Evolutionary conservation across 2,329 filamentous ascomycete genomes (phyloP).

Genomic region (Colletotrichum abscissum): DNA sequence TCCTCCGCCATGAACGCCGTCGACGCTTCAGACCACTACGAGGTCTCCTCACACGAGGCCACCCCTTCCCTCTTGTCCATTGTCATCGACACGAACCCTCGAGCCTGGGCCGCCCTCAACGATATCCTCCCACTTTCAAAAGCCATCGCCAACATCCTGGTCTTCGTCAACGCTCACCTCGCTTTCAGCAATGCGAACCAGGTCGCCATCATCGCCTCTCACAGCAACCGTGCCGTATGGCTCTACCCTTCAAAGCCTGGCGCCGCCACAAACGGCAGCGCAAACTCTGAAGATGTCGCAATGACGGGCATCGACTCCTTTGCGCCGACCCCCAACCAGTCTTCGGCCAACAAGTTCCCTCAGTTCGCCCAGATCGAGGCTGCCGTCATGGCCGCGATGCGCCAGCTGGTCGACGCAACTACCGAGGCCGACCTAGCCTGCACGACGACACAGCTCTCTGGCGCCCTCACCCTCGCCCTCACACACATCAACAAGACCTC

Average conservation of each 20-base stretch:
- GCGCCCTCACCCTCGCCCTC: conserved; percentile 89
- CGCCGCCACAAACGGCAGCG: conserved; percentile 33
- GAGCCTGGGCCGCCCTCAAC: conserved; percentile 87
- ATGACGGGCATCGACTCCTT: conserved; percentile 63
- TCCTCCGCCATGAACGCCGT: conserved; percentile 61
- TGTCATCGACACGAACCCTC: conserved; percentile 95
- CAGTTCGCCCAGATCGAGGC: conserved; percentile 90
- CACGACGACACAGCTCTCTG: conserved; percentile 88
- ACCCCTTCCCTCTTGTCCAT: conserved; percentile 88
- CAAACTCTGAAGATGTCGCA: conserved; percentile 62
- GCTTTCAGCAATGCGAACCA: conserved; percentile 94
- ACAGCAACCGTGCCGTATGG: conserved; percentile 87
- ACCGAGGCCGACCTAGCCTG: conserved; percentile 73
- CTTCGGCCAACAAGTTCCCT: conserved; percentile 87
- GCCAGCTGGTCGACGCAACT: conserved; percentile 77
- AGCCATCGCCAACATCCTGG: conserved; percentile 87
- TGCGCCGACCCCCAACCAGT: conserved; percentile 46
- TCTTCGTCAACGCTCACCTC: conserved; percentile 97
- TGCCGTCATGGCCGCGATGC: conserved; percentile 80
- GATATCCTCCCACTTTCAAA: conserved; percentile 82
- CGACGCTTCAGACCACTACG: conserved; percentile 71
- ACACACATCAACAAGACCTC: conserved; percentile 89
- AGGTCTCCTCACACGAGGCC: conserved; percentile 63
- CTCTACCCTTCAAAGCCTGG: conserved; percentile 76
- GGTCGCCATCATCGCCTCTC: conserved; percentile 90